Base-by-base conservation (phyloP, 2,329 filamentous ascomycete genomes). In the Calonectria hawksworthii region DNA sequence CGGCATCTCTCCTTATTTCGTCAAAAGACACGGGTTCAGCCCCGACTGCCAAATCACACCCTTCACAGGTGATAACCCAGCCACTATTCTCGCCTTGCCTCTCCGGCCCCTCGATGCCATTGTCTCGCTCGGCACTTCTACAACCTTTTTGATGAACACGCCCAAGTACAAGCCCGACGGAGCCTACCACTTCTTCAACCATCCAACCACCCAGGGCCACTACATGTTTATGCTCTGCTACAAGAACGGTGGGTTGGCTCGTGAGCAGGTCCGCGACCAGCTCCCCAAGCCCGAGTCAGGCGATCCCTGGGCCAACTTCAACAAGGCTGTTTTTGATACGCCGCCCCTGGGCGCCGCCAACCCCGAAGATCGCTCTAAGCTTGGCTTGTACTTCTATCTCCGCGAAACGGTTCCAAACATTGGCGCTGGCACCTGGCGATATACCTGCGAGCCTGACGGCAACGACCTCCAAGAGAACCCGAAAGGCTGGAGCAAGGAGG, bases 141-240 rank as follows among this genome's bases (percentile, higher is more conserved):
- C 96, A 1, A 99, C 97, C 4, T 98, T 99, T 88, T 92, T 99
- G 75, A 99, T 99, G 96, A 96, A 94, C 82, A 99, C 97, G 6
- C 93, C 95, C n/a, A 90, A 92, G 80, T 99, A 98, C 89, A 93
- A 93, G 84, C 95, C 97, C 2, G 94, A 98, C 82, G 94, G 95
- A 4, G 92, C 94, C 9, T 98, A 98, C 83, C 97, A 99, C 88
- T 98, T 99, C 89, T 98, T 99, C 91, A 98, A 98, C 88, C 96
- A 99, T 85, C 97, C 97, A 1, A 97, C 96, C 56, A 98, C 95
- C 0, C 88, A 93, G 0, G 95, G 94, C 1, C 91, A 98, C 74
- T 98, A 98, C 90, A 99, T 99, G 97, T 99, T 99, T 86, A 99
- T 99, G 97, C 92, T 99, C 44, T 99, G 97, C 90, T 99, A 99